phyloP scores from a whole-genome alignment of 2,329 filamentous ascomycete genomes.

The Sporothrix phasma region DNA sequence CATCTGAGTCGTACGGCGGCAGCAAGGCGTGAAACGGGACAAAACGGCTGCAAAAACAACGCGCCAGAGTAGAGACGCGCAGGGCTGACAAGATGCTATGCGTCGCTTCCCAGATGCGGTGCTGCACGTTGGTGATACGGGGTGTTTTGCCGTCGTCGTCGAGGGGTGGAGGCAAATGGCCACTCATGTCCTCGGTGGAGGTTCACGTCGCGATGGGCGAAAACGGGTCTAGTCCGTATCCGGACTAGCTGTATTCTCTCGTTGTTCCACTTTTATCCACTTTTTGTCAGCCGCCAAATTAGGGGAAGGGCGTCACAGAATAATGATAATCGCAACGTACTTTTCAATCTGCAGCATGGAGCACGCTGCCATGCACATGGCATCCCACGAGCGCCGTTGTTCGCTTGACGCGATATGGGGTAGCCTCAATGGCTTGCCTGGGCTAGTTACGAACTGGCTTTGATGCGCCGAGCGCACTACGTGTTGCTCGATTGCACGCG shows the following conservation, averaged over 20 bases:
- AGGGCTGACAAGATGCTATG: neutral
- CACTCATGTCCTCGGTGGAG: conserved; percentile 11
- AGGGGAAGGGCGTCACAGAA: neutral
- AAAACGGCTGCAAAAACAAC: neutral
- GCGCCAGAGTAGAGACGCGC: neutral
- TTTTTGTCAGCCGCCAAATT: conserved; percentile 19
- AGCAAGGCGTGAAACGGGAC: neutral
- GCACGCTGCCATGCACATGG: neutral
- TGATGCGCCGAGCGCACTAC: too few species aligned
- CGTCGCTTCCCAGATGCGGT: neutral
- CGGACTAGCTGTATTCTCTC: too few species aligned
- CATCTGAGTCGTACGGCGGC: neutral
- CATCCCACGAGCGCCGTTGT: neutral
- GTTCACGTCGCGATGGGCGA: conserved; percentile 20
- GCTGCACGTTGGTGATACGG: conserved; percentile 8
- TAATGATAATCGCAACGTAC: neutral
- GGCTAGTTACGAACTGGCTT: neutral
- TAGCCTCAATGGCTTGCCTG: too few species aligned
- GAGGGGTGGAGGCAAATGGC: conserved; percentile 11
- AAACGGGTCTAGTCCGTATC: conserved; percentile 2
- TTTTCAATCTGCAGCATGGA: neutral
- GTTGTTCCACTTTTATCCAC: conserved; percentile 2
- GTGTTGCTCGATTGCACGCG: too few species aligned
- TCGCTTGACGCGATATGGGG: neutral
- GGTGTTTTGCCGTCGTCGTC: neutral